Evolutionary conservation across 768 basidiomycete species (phyloP).

Genomic region (Macrolepiota albuminosa): DNA sequence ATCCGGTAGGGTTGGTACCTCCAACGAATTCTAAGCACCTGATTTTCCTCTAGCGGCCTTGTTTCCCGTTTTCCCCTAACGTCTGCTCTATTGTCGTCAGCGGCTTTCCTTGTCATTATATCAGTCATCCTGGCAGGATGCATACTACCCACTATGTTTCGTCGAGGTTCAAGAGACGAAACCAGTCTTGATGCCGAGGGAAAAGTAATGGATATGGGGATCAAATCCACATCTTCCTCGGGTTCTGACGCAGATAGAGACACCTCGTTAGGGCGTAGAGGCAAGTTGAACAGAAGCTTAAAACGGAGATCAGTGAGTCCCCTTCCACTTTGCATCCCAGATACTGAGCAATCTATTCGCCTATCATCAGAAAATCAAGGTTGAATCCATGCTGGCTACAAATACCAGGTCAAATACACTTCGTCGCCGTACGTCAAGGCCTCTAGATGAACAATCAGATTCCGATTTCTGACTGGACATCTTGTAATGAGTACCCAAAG

Average conservation of each 20-base stretch:
- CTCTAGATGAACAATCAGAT: conserved; percentile 26
- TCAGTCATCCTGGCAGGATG: conserved; percentile 43
- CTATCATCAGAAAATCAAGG: conserved; percentile 22
- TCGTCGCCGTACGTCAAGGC: conserved; percentile 43
- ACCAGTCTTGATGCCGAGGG: conserved; percentile 10
- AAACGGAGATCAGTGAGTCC: conserved; percentile 20
- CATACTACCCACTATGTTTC: conserved; percentile 42
- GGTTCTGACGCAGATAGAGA: conserved; percentile 17
- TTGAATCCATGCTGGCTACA: conserved; percentile 25
- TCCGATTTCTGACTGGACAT: conserved; percentile 16
- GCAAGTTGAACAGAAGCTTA: conserved; percentile 20
- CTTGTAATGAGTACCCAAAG: neutral
- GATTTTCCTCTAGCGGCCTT: conserved; percentile 45
- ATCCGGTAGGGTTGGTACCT: conserved; percentile 45
- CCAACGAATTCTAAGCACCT: neutral
- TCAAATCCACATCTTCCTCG: conserved; percentile 8
- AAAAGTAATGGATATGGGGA: neutral
- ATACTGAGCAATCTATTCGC: neutral
- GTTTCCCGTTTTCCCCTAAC: conserved; percentile 65
- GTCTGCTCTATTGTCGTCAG: conserved; percentile 42
- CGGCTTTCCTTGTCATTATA: conserved; percentile 43
- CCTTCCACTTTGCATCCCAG: neutral
- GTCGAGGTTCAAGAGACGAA: conserved; percentile 7
- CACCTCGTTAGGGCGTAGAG: conserved; percentile 17
- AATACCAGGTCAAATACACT: conserved; percentile 27